Evolutionary conservation across 192 early-diverging fungal genomes (phyloP).

Genomic region (Coemansia furcata): DNA sequence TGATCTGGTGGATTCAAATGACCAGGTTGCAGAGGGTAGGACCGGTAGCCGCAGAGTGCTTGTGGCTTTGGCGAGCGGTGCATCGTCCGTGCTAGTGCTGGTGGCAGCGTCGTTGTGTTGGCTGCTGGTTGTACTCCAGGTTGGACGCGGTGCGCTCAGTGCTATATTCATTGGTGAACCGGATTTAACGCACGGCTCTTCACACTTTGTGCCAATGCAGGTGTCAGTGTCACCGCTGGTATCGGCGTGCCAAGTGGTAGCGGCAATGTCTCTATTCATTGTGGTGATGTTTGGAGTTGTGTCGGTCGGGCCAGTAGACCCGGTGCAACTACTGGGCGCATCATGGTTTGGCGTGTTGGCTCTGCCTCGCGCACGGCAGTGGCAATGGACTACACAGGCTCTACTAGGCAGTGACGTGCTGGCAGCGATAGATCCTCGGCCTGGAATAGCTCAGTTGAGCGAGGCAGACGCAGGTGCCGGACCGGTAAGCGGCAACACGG

Average conservation of each 20-base stretch:
- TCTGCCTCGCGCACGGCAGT: slow-evolving; percentile 40
- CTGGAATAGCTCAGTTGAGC: neutral
- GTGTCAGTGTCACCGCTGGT: slow-evolving; percentile 18
- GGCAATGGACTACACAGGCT: slow-evolving; percentile 27
- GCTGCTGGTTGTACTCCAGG: slow-evolving; percentile 48
- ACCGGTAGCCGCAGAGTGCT: neutral
- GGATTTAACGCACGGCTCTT: slow-evolving; percentile 36
- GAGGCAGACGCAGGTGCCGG: neutral
- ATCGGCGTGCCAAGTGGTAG: slow-evolving; percentile 34
- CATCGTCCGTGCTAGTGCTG: slow-evolving; percentile 16
- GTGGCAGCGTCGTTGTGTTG: slow-evolving; percentile 35
- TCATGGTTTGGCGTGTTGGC: slow-evolving; percentile 13
- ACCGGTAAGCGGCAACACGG: slow-evolving; percentile 31
- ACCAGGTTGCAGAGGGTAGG: neutral
- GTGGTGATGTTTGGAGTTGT: slow-evolving; percentile 48
- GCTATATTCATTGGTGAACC: slow-evolving; percentile 51
- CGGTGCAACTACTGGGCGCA: slow-evolving; percentile 25
- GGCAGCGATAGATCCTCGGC: slow-evolving; percentile 16
- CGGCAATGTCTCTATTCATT: slow-evolving; percentile 33
- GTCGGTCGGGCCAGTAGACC: slow-evolving; percentile 35
- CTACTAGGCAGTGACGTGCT: slow-evolving; percentile 22
- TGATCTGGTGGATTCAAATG: slow-evolving; percentile 9
- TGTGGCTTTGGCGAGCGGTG: slow-evolving; percentile 9
- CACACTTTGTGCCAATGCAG: slow-evolving; percentile 45
- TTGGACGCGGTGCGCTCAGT: slow-evolving; percentile 46